Evolutionary conservation across 257 asterid genomes (phyloP), one percentile per base, ranked within the genome.

Genomic region (Solanum appendiculatum): DNA sequence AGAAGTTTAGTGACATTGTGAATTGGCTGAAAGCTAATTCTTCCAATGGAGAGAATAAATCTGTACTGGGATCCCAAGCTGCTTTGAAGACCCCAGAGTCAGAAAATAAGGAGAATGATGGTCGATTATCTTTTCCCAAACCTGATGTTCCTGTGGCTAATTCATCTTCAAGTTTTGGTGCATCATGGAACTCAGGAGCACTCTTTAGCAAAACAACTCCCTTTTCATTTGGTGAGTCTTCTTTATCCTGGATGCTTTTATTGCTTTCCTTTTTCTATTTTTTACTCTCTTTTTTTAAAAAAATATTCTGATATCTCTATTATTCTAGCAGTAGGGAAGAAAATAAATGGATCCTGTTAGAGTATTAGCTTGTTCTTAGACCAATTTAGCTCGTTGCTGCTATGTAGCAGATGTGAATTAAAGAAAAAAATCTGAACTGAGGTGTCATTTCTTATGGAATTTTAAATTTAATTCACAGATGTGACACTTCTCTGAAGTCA

Each of bases 1-100:
- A 93, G 72, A 96, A 96, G 87, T 97, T 95, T 91, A 91, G 92
- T 90, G 99, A 97, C 84, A 89, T 97, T 74, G 98, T 97, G 86
- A 91, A 90, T 88, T 97, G 99, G 99, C 92, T 97, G 77, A 94
- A 92, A 91, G 92, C 89, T 86, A 95, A 95, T 89, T 89, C 92
- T 72, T 88, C 88, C 78, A 88, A 87, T 46, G 88, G 80, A 58
- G 90, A 87, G 42, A 89, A 80, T 54, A 80, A 11, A 27, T 20
- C 93, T 54, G 36, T 48, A 42, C 31, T 46, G 63, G 90, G 84
- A 74, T 78, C 75, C 33, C 90, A 84, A 39, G 54, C 70, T 20
- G 87, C 74, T 81, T 88, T 51, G 75, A 86, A 86, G 39, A 83
- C 44, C 68, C 7, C 39, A 36, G 84, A 18, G 48, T 70, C 85